Conservation (phyloP, 1,284 basidiomycete genomes). For the Xerocomus nothofagi region DNA sequence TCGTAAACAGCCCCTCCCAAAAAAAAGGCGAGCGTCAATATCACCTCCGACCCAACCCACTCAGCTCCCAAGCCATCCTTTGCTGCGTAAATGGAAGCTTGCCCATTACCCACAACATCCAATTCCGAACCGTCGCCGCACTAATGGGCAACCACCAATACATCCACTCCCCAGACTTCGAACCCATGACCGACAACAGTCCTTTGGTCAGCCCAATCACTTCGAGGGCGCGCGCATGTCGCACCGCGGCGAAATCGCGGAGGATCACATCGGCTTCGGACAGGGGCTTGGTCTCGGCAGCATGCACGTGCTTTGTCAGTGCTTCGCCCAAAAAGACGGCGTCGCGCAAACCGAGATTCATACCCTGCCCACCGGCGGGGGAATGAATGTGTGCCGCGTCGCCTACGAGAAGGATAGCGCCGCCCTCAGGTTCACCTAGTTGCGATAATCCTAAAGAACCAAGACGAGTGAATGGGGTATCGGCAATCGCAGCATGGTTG, state of each 20-base stretch:
- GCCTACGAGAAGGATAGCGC: constrained; percentile 37
- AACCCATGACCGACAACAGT: constrained; percentile 18
- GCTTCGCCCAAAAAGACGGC: constrained; percentile 37
- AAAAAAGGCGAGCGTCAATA: not conserved
- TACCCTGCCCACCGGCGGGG: constrained; percentile 47
- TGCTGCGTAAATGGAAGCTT: constrained; percentile 13
- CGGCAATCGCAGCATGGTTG: constrained; percentile 39
- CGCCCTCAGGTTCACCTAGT: constrained; percentile 13
- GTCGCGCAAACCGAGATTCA: constrained; percentile 50
- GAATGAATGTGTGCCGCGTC: constrained; percentile 50
- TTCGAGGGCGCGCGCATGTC: constrained; percentile 25
- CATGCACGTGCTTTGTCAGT: constrained; percentile 23
- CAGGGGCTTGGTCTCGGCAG: constrained; percentile 11
- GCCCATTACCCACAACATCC: constrained; percentile 21
- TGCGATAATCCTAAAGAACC: not conserved
- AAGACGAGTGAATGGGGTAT: constrained; percentile 34
- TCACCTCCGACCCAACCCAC: constrained; percentile 27
- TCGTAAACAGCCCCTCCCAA: not conserved
- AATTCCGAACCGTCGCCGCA: constrained; percentile 13
- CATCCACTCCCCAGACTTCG: constrained; percentile 1
- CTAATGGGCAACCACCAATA: constrained; percentile 28
- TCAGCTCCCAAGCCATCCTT: constrained; percentile 27
- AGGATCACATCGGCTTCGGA: constrained; percentile 22
- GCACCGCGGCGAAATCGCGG: constrained; percentile 13
- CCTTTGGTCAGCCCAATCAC: constrained; percentile 28